These are phyloP conservation scores for Aureobasidium lini DNA, from an alignment of 2,329 filamentous ascomycete genomes.

Conservation along the genomic window DNA sequence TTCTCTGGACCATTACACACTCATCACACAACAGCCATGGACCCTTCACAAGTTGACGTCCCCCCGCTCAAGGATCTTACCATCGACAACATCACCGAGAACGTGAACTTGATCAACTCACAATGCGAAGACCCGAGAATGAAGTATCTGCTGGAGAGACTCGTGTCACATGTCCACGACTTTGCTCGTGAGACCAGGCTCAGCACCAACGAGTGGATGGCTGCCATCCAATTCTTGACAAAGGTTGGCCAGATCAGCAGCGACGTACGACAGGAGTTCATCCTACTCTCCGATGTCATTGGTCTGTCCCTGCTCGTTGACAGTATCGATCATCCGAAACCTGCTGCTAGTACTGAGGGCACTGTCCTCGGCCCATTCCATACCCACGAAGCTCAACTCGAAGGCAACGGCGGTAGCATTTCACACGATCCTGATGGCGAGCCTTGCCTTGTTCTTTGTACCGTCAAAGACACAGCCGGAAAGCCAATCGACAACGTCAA, in stretches of 20 bases:
- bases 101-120: slow-evolving; percentile 67
- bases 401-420: slow-evolving; percentile 53
- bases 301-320: slow-evolving; percentile 75
- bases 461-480: slow-evolving; percentile 57
- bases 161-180: slow-evolving; percentile 73
- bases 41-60: slow-evolving; percentile 36
- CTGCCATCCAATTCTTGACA: slow-evolving; percentile 63
- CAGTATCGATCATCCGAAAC: slow-evolving; percentile 77
- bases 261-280: slow-evolving; percentile 62
- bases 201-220: slow-evolving; percentile 72
- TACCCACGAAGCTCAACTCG: slow-evolving; percentile 62
- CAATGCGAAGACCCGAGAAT: slow-evolving; percentile 57
- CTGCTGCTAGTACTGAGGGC: slow-evolving; percentile 61
- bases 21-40: slow-evolving; percentile 26
- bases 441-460: slow-evolving; percentile 66
- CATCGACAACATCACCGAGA: slow-evolving; percentile 73
- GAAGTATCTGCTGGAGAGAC: slow-evolving; percentile 63
- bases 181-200: slow-evolving; percentile 73
- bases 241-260: slow-evolving; percentile 65
- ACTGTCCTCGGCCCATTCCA: slow-evolving; percentile 79
- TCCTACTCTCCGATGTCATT: slow-evolving; percentile 71
- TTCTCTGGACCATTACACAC: neutral
- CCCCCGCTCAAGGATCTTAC: slow-evolving; percentile 62
- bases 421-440: slow-evolving; percentile 62
- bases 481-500: slow-evolving; percentile 58